Evolutionary conservation across 2,329 filamentous ascomycete genomes (phyloP).

Genomic region (Cadophora malorum): DNA sequence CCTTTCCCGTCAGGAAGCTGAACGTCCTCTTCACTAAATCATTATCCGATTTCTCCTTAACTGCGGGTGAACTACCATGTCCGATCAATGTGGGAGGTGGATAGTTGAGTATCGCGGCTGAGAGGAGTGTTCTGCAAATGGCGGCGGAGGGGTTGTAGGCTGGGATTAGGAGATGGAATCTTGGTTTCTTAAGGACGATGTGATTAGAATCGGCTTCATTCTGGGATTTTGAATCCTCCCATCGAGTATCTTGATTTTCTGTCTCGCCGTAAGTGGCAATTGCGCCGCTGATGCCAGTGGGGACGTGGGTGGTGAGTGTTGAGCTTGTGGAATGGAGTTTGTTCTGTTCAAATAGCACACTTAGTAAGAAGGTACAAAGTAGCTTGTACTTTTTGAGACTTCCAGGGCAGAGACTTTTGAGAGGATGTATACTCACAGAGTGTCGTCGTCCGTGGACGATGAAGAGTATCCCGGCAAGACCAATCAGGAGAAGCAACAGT

Average conservation of each 20-base stretch:
- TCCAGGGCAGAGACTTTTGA: no score
- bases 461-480: conserved; percentile 26
- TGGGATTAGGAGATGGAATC: conserved; percentile 62
- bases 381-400: no score
- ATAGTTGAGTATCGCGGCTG: conserved; percentile 63
- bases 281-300: conserved; percentile 26
- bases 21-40: conserved; percentile 30
- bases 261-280: conserved; percentile 25
- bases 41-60: conserved; percentile 16
- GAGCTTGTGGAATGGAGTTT: conserved; percentile 29
- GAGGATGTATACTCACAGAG: conserved; percentile 5
- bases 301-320: conserved; percentile 28
- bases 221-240: conserved; percentile 21
- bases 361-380: no score
- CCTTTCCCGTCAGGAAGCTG: conserved; percentile 54
- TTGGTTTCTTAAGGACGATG: conserved; percentile 34
- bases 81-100: conserved; percentile 62
- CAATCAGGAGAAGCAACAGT: conserved; percentile 25
- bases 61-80: conserved; percentile 36
- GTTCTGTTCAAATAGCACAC: conserved; percentile 13
- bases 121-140: conserved; percentile 63
- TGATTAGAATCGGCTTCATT: conserved; percentile 17
- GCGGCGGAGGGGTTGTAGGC: conserved; percentile 50
- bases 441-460: conserved; percentile 23
- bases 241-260: conserved; percentile 26